These are phyloP conservation scores for Puccinia sorghi DNA, from an alignment of 1,284 basidiomycete species.

Conservation along the genomic window DNA sequence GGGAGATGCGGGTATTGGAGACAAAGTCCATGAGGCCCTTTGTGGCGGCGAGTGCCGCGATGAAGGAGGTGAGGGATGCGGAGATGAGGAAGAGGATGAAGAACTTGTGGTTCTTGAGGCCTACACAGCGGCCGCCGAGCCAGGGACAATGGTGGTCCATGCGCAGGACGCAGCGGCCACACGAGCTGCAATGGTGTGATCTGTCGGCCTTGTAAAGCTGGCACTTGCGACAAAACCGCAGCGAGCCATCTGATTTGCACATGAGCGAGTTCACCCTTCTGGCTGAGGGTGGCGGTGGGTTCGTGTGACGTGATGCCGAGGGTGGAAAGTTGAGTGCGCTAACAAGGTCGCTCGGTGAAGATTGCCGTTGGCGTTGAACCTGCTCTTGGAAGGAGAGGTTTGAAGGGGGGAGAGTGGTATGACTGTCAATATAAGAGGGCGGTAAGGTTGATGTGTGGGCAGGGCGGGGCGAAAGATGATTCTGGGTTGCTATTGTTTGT, in stretches of 20 bases:
- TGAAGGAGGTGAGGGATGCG: conserved; percentile 55
- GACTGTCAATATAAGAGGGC: not conserved
- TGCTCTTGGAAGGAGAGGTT: conserved; percentile 42
- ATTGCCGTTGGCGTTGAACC: conserved; percentile 26
- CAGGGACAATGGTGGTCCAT: conserved; percentile 56
- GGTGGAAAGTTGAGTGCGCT: conserved; percentile 10
- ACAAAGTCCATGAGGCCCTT: conserved; percentile 53
- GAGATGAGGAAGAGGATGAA: conserved; percentile 59
- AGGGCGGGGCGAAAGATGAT: not conserved
- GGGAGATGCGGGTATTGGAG: not conserved
- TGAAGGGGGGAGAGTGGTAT: not conserved
- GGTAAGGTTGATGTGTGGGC: conserved; percentile 7
- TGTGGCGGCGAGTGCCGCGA: conserved; percentile 53
- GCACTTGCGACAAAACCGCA: conserved; percentile 53
- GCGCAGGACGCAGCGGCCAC: conserved; percentile 55
- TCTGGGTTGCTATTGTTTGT: not conserved
- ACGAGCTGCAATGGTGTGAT: conserved; percentile 56
- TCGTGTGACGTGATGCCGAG: not conserved
- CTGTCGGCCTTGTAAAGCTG: conserved; percentile 55
- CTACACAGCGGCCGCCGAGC: conserved; percentile 58
- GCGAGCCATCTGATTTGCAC: conserved; percentile 49
- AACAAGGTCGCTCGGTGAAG: not conserved
- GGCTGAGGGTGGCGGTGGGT: not conserved
- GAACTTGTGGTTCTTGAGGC: conserved; percentile 58
- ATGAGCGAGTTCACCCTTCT: conserved; percentile 32